Conservation (phyloP, 2,329 filamentous ascomycete species). For the Hymenoscyphus occultus region DNA sequence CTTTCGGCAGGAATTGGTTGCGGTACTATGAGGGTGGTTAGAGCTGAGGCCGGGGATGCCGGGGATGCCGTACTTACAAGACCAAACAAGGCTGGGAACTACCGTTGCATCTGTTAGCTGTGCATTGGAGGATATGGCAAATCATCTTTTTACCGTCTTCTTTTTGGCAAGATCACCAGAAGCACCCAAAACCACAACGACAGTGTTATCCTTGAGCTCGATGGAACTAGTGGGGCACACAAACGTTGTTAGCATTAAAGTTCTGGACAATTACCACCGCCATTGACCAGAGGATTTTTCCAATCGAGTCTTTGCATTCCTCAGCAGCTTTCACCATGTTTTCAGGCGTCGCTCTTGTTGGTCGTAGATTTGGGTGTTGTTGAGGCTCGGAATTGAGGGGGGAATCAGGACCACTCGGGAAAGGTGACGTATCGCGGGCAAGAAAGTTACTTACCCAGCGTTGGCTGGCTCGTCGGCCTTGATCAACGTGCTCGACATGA, state of each 20-base stretch:
- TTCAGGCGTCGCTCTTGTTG: slow-evolving; percentile 7
- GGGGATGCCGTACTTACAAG: slow-evolving; percentile 63
- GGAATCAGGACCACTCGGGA: background rate
- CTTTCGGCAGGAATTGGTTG: slow-evolving; percentile 97
- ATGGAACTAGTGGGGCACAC: slow-evolving; percentile 58
- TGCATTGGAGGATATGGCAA: slow-evolving; percentile 3
- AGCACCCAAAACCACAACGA: slow-evolving; percentile 93
- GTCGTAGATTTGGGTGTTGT: slow-evolving; percentile 17
- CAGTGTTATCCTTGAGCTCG: slow-evolving; percentile 98
- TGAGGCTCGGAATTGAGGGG: slow-evolving; percentile 11
- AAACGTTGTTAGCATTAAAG: slow-evolving; percentile 39
- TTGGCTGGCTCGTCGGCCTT: slow-evolving; percentile 47
- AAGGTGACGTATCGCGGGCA: slow-evolving; percentile 31
- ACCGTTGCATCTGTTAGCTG: slow-evolving; percentile 32
- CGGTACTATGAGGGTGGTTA: slow-evolving; percentile 64
- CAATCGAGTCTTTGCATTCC: background rate
- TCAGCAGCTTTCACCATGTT: slow-evolving; percentile 18
- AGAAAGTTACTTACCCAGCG: slow-evolving; percentile 47
- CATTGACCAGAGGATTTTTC: slow-evolving; percentile 25
- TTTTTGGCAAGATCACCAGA: slow-evolving; percentile 99
- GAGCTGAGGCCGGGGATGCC: background rate
- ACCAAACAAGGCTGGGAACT: slow-evolving; percentile 97
- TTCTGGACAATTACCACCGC: slow-evolving; percentile 25
- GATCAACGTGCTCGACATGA: slow-evolving; percentile 51
- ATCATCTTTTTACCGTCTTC: slow-evolving; percentile 72